phyloP scores from a whole-genome alignment of 148 eudicot species.

The Chenopodium quinoa region DNA sequence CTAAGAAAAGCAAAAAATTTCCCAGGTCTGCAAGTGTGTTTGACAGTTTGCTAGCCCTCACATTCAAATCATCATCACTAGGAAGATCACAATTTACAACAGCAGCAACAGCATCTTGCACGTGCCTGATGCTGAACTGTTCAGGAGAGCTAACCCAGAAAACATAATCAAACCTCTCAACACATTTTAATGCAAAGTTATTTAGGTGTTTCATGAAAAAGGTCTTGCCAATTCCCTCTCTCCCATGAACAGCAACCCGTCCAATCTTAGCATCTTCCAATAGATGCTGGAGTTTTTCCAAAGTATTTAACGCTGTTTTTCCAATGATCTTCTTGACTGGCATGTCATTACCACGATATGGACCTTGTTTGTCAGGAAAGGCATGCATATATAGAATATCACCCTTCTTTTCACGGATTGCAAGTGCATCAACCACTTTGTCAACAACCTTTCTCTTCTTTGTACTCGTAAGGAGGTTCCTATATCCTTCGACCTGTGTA shows the following conservation, averaged over 20 bases:
- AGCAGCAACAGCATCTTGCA: conserved; percentile 20
- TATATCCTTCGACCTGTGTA: background rate
- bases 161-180: conserved; percentile 16
- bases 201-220: conserved; percentile 17
- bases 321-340: conserved; percentile 5
- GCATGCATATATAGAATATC: background rate
- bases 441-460: background rate
- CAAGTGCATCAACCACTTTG: background rate
- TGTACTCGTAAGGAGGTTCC: background rate
- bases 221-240: conserved; percentile 18
- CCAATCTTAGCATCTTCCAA: background rate
- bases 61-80: background rate
- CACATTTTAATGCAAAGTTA: background rate
- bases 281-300: conserved; percentile 1
- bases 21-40: conserved; percentile 3
- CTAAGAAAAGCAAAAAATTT: conserved; percentile 17
- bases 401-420: background rate
- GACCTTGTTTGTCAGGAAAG: background rate
- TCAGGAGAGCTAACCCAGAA: conserved; percentile 12
- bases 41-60: conserved; percentile 11
- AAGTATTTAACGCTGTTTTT: background rate
- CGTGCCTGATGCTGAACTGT: background rate
- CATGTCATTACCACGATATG: background rate
- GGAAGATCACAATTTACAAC: conserved; percentile 13
- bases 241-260: conserved; percentile 14